These are phyloP conservation scores for Kuraishia ogatae DNA, from an alignment of 805 yeast species.

Conservation along the genomic window DNA sequence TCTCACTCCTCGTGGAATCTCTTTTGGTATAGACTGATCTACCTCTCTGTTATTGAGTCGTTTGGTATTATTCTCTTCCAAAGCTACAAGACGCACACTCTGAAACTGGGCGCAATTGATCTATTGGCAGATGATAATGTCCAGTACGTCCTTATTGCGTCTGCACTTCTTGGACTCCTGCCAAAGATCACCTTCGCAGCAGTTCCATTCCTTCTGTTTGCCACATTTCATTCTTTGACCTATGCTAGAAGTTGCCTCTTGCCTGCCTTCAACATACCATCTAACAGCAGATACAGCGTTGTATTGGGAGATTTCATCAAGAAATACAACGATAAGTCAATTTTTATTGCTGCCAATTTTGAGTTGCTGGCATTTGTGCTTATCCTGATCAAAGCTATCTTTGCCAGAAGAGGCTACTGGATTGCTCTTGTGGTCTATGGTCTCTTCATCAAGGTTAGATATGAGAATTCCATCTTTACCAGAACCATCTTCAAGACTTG, in stretches of 20 bases:
- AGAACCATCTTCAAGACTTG: slow-evolving; percentile 58
- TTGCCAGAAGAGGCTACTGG: slow-evolving; percentile 60
- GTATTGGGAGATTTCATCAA: slow-evolving; percentile 28
- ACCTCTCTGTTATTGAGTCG: slow-evolving; percentile 58
- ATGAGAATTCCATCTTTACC: slow-evolving; percentile 66
- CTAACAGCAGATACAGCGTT: slow-evolving; percentile 1
- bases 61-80: slow-evolving; percentile 73
- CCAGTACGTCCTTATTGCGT: slow-evolving; percentile 57
- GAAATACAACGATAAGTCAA: slow-evolving; percentile 47
- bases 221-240: slow-evolving; percentile 74
- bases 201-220: slow-evolving; percentile 68
- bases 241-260: slow-evolving; percentile 58
- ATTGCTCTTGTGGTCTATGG: slow-evolving; percentile 43
- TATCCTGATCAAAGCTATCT: slow-evolving; percentile 27
- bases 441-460: slow-evolving; percentile 67
- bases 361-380: slow-evolving; percentile 28
- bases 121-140: slow-evolving; percentile 55
- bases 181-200: slow-evolving; percentile 54
- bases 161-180: slow-evolving; percentile 47
- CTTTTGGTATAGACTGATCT: slow-evolving; percentile 49
- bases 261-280: slow-evolving; percentile 42
- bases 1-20: slow-evolving; percentile 24
- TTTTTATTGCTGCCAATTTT: slow-evolving; percentile 49
- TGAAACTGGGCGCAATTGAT: slow-evolving; percentile 15
- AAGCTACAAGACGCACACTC: slow-evolving; percentile 28